A percentile compares a stretch with the other conserved stretches of the same genome.
Evolutionary conservation across 1,139 yeast genomes (phyloP).

Genomic region (Sugiyamaella paludigena): DNA sequence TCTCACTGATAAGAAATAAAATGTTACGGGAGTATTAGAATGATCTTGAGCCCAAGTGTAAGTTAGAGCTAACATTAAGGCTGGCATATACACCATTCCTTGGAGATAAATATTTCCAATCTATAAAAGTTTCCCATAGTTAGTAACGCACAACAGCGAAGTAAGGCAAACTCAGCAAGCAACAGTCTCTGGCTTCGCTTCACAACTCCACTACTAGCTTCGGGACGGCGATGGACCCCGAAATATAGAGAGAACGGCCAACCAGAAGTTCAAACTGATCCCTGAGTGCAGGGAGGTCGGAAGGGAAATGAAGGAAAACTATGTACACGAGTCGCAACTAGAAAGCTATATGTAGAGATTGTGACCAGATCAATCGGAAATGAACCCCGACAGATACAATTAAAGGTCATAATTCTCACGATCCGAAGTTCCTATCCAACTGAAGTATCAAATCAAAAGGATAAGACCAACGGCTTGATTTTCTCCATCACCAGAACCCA

Average conservation of each 20-base stretch:
- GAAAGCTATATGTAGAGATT: constrained; percentile 19
- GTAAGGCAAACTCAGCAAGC: not conserved
- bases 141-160: no score
- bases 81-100: constrained; percentile 29
- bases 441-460: constrained; percentile 30
- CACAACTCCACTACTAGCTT: no score
- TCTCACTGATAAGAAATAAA: constrained; percentile 35
- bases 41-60: constrained; percentile 42
- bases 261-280: not conserved
- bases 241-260: not conserved
- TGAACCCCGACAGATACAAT: constrained; percentile 4
- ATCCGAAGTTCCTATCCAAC: constrained; percentile 25
- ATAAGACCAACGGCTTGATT: constrained; percentile 28
- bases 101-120: constrained; percentile 23
- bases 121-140: constrained; percentile 11
- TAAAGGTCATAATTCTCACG: constrained; percentile 26
- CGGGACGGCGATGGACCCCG: no score
- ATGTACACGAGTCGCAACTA: constrained; percentile 5
- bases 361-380: constrained; percentile 1
- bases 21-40: constrained; percentile 31
- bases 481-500: constrained; percentile 40
- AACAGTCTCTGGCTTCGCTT: not conserved
- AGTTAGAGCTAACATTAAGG: constrained; percentile 33
- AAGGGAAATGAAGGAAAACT: not conserved
- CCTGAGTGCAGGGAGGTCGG: not conserved